These are phyloP conservation scores for Aurinia saxatilis DNA, from an alignment of 345 rosid genomes.

Conservation along the genomic window DNA sequence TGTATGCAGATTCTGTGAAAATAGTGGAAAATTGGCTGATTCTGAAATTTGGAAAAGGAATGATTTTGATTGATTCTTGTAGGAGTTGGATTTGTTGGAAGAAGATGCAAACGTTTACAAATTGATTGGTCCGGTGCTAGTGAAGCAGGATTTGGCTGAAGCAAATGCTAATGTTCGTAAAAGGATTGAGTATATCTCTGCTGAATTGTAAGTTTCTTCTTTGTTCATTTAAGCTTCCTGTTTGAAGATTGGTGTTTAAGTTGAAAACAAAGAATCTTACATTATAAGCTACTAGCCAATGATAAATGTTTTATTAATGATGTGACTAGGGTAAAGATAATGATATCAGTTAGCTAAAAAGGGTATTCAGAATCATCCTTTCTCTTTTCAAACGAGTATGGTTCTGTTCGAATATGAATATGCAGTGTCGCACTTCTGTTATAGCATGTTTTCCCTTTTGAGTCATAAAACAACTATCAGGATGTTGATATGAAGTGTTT, in stretches of 20 bases:
- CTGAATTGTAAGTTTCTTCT: constrained; percentile 58
- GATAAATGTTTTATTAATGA: too few relatives aligned
- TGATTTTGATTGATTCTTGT: constrained; percentile 1
- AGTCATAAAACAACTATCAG: neutral
- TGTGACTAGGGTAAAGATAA: neutral
- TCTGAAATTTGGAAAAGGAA: neutral
- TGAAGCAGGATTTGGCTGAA: constrained; percentile 95
- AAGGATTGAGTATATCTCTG: constrained; percentile 87
- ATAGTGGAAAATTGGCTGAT: neutral
- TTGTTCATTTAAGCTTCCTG: neutral
- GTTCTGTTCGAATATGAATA: neutral
- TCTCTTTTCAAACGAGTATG: neutral
- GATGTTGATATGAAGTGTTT: neutral
- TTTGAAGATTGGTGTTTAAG: neutral
- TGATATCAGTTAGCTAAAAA: neutral
- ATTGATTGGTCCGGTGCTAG: constrained; percentile 93
- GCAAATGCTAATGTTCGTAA: constrained; percentile 95
- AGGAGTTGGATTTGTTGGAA: constrained; percentile 83
- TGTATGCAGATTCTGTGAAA: neutral
- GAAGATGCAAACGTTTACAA: constrained; percentile 93
- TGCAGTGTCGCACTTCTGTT: neutral
- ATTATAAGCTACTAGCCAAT: neutral
- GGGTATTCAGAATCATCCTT: neutral
- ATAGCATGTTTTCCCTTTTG: neutral
- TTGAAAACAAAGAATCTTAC: neutral